These are phyloP conservation scores for Aegilops sharonensis DNA, from an alignment of 176 grass and related monocot genomes.

Conservation along the genomic window DNA sequence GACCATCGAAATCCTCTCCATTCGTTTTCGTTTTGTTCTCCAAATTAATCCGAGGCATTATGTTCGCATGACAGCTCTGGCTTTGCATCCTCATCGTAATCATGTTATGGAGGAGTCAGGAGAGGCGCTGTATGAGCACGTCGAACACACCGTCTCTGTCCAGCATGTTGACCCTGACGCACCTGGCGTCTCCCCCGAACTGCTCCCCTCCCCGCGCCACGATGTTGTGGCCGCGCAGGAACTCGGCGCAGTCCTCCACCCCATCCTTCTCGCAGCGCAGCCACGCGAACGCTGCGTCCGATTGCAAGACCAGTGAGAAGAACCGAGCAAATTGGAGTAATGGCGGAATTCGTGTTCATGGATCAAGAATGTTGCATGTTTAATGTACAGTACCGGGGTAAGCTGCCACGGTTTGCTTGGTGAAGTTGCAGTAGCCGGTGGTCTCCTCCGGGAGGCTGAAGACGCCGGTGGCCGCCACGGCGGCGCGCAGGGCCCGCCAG, in stretches of 20 bases:
- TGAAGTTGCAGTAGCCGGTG: conserved; percentile 33
- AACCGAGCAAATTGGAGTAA: neutral
- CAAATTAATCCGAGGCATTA: neutral
- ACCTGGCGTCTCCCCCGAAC: conserved; percentile 32
- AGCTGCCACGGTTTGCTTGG: neutral
- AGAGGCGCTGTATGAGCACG: neutral
- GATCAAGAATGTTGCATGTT: neutral
- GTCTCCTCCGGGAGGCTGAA: conserved; percentile 41
- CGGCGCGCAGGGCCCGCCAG: conserved; percentile 35
- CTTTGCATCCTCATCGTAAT: neutral
- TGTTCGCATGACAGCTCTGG: neutral
- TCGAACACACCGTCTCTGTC: conserved; percentile 23
- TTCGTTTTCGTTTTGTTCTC: neutral
- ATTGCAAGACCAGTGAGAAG: neutral
- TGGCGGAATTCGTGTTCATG: neutral
- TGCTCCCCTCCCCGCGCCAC: conserved; percentile 30
- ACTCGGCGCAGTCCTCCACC: conserved; percentile 24
- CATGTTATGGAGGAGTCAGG: neutral
- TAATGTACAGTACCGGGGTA: conserved; percentile 17
- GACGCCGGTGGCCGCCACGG: conserved; percentile 13
- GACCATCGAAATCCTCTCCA: neutral
- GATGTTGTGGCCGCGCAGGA: conserved; percentile 30
- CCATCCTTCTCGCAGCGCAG: conserved; percentile 40
- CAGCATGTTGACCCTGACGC: conserved; percentile 56
- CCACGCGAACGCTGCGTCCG: conserved; percentile 42